Conservation (phyloP, 768 basidiomycete genomes). For the Leccinum boreale region DNA sequence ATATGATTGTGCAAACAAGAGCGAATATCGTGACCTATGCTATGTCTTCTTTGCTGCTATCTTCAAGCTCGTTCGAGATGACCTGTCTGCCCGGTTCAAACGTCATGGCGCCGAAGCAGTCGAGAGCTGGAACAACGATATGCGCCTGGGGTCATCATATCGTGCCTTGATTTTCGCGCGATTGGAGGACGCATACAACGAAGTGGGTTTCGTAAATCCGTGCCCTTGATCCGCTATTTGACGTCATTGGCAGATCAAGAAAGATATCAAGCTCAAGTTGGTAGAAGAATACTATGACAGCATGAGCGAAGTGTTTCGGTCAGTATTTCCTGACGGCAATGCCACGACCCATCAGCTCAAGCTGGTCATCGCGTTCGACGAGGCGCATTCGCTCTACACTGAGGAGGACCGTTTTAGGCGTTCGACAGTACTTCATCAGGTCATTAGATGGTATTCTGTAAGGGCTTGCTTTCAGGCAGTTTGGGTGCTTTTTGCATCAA, state of each 20-base stretch:
- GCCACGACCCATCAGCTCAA: too few species aligned
- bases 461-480: too few species aligned
- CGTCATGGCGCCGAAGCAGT: not conserved
- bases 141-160: not conserved
- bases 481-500: too few species aligned
- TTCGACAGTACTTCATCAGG: too few species aligned
- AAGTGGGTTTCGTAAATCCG: not conserved
- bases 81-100: not conserved
- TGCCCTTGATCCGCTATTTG: not conserved
- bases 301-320: too few species aligned
- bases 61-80: not conserved
- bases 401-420: too few species aligned
- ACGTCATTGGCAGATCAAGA: not conserved
- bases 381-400: too few species aligned
- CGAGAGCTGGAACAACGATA: not conserved
- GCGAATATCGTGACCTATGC: not conserved
- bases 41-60: not conserved
- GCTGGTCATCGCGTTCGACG: too few species aligned
- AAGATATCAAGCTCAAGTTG: not conserved
- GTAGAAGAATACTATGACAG: too few species aligned
- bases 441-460: too few species aligned
- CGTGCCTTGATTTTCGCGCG: not conserved
- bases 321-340: too few species aligned
- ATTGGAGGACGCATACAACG: not conserved
- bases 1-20: not conserved